Percentiles rank a stretch among this genome's conserved stretches.
Evolutionary conservation across 129 eudicot genomes (phyloP).

Genomic region (Solidago caesia): DNA sequence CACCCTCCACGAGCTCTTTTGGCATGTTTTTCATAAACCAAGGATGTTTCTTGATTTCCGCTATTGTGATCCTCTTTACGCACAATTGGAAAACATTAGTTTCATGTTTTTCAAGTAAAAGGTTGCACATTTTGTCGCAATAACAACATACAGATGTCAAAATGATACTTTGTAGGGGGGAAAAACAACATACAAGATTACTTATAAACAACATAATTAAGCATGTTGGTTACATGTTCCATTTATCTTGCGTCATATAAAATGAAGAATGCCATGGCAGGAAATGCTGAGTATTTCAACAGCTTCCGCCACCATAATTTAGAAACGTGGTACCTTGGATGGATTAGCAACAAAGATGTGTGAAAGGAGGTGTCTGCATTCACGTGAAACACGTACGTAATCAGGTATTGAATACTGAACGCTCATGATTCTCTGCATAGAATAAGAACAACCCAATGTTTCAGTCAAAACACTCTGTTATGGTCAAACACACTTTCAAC

Average conservation of each 20-base stretch:
- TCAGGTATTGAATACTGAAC: slow-evolving; percentile 74
- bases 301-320: background rate
- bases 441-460: background rate
- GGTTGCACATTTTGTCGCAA: background rate
- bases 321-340: slow-evolving; percentile 51
- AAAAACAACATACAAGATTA: background rate
- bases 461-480: slow-evolving; percentile 9
- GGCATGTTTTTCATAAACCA: slow-evolving; percentile 66
- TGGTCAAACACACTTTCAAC: slow-evolving; percentile 2
- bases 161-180: background rate
- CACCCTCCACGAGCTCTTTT: slow-evolving; percentile 57
- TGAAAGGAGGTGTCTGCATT: slow-evolving; percentile 64
- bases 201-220: background rate
- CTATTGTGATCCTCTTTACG: slow-evolving; percentile 61
- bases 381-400: slow-evolving; percentile 65
- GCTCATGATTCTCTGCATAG: slow-evolving; percentile 63
- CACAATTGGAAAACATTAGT: slow-evolving; percentile 16
- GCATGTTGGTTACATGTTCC: too few relatives aligned
- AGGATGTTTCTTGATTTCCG: slow-evolving; percentile 66
- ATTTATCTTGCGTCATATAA: too few relatives aligned
- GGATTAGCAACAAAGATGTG: slow-evolving; percentile 72
- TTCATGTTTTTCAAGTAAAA: background rate
- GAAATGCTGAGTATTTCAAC: background rate
- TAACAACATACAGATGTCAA: background rate
- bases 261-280: background rate